phyloP scores from a whole-genome alignment of 306 rosid genomes.

The Morella rubra region DNA sequence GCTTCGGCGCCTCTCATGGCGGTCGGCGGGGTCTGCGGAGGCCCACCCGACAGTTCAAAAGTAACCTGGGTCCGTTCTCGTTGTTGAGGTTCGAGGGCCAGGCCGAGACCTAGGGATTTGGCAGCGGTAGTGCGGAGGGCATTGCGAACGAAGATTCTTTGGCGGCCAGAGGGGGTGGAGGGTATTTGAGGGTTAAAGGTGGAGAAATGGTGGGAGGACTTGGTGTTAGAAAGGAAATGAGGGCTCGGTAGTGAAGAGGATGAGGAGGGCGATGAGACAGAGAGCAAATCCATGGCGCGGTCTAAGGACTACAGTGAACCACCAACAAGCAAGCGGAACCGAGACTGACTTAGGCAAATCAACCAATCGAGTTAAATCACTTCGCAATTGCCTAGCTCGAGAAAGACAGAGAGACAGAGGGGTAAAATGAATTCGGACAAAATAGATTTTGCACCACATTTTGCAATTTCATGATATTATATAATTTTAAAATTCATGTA shows the following conservation, averaged over 20 bases:
- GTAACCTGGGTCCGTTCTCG: conserved; percentile 14
- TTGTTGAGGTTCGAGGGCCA: conserved; percentile 3
- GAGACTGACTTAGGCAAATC: no score
- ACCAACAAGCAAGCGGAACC: neutral
- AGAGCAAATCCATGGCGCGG: conserved; percentile 60
- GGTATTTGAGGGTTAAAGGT: conserved; percentile 30
- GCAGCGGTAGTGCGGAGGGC: conserved; percentile 21
- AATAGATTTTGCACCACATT: no score
- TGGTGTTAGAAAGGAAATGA: conserved; percentile 25
- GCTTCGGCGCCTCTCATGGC: conserved; percentile 68
- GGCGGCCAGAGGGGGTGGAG: conserved; percentile 5
- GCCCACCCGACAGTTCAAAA: conserved; percentile 30
- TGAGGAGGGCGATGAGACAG: conserved; percentile 44
- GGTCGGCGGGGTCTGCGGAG: conserved; percentile 57
- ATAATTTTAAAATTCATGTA: no score
- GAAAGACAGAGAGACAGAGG: no score
- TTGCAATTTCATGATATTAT: no score
- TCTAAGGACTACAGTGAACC: neutral
- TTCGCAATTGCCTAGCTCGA: no score
- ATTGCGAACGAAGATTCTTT: conserved; percentile 20
- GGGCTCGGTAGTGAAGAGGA: conserved; percentile 19
- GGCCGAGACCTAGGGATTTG: conserved; percentile 29
- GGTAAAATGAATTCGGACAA: no score
- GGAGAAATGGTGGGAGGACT: conserved; percentile 32
- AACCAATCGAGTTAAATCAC: no score